Percentiles rank a stretch among this genome's conserved stretches.
These are phyloP conservation scores for Euphorbia tirucalli DNA, from an alignment of 345 rosid species.

Conservation along the genomic window DNA sequence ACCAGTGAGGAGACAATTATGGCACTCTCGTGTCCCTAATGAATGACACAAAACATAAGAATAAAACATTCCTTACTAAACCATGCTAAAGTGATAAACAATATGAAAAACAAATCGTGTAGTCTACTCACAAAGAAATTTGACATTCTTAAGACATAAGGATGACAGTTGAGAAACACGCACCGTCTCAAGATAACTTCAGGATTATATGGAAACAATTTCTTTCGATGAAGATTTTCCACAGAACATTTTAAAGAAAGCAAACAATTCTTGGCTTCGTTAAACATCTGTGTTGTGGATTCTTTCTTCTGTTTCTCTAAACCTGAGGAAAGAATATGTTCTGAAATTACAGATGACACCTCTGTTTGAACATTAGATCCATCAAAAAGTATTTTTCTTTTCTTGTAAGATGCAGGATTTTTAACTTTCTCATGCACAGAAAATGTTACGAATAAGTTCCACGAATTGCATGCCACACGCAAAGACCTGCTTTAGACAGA, in stretches of 20 bases:
- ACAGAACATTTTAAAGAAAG: conserved; percentile 63
- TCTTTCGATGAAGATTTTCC: conserved; percentile 63
- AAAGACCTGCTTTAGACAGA: conserved; percentile 45
- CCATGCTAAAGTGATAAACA: background rate
- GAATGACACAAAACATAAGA: too few relatives aligned
- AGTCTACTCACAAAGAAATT: background rate
- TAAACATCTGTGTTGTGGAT: conserved; percentile 32
- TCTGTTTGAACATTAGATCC: conserved; percentile 25
- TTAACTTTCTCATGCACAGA: conserved; percentile 26
- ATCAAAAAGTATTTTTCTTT: conserved; percentile 40
- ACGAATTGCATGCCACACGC: conserved; percentile 51
- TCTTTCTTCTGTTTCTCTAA: conserved; percentile 20
- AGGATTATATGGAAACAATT: conserved; percentile 76
- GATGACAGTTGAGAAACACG: conserved; percentile 13
- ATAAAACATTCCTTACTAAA: too few relatives aligned
- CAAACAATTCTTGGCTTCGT: conserved; percentile 64
- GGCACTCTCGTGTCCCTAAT: too few relatives aligned
- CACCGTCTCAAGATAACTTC: conserved; percentile 76
- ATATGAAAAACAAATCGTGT: background rate
- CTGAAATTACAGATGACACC: conserved; percentile 9
- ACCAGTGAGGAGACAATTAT: too few relatives aligned
- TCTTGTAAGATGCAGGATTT: conserved; percentile 41
- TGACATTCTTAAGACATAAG: too few relatives aligned
- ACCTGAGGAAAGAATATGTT: conserved; percentile 11
- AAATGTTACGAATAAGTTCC: conserved; percentile 53